phyloP scores from a whole-genome alignment of 73 alveolate species.

The Stentor roeselii region DNA sequence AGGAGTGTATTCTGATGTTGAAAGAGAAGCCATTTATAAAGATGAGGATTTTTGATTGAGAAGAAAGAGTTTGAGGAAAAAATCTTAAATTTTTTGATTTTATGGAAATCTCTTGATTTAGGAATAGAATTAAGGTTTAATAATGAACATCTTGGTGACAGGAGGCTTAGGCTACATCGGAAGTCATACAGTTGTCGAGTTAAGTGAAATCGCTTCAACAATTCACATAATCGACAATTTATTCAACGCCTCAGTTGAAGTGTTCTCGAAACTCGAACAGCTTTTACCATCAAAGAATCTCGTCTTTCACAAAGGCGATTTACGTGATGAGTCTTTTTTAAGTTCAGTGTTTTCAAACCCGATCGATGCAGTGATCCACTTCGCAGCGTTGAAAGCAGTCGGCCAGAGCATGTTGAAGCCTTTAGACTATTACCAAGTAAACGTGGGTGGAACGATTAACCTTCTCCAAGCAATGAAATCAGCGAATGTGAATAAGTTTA shows the following conservation, averaged over 20 bases:
- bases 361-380: constrained; percentile 84
- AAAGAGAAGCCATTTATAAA: no score
- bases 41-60: no score
- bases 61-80: no score
- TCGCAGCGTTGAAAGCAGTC: constrained; percentile 97
- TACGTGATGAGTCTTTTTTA: constrained; percentile 31
- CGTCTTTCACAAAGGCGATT: constrained; percentile 50
- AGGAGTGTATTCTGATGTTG: no score
- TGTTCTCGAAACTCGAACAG: constrained; percentile 57
- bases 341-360: constrained; percentile 35
- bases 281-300: constrained; percentile 35
- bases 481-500: constrained; percentile 55
- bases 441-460: constrained; percentile 83
- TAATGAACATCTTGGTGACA: constrained; percentile 80
- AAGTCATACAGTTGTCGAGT: constrained; percentile 88
- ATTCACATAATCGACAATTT: constrained; percentile 82
- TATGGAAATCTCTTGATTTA: no score
- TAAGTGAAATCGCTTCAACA: constrained; percentile 57
- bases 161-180: constrained; percentile 98
- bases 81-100: no score
- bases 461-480: constrained; percentile 73
- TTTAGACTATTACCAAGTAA: constrained; percentile 84
- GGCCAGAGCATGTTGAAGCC: constrained; percentile 74
- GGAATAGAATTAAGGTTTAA: no score
- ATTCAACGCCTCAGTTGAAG: constrained; percentile 61